A percentile compares a stretch with the other conserved stretches of the same genome.
These are phyloP conservation scores for Linanthus parryae DNA, from an alignment of 148 eudicot genomes.

Conservation along the genomic window DNA sequence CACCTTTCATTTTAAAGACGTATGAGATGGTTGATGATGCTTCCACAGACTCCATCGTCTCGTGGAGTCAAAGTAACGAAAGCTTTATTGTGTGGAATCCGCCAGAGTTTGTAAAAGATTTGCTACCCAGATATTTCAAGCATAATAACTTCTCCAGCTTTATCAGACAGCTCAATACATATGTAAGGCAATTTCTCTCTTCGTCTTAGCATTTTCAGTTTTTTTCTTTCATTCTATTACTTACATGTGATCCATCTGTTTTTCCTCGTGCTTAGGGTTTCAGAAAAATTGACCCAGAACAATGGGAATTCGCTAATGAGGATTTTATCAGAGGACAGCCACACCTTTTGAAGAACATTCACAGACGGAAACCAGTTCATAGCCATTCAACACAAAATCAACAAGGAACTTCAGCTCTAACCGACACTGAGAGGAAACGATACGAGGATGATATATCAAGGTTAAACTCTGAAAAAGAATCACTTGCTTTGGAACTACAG, in stretches of 20 bases:
- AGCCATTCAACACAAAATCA: constrained; percentile 63
- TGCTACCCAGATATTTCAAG: constrained; percentile 50
- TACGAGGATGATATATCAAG: constrained; percentile 53
- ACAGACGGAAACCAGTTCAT: constrained; percentile 63
- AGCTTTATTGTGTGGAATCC: constrained; percentile 55
- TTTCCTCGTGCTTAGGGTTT: constrained; percentile 28
- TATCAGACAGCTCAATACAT: constrained; percentile 50
- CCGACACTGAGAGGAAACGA: constrained; percentile 54
- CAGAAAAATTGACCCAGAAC: constrained; percentile 45
- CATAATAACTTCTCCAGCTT: constrained; percentile 54
- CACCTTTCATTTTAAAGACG: constrained; percentile 40
- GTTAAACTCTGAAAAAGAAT: constrained; percentile 45
- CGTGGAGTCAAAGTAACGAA: constrained; percentile 41
- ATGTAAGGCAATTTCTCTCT: constrained; percentile 27
- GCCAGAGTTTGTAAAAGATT: constrained; percentile 39
- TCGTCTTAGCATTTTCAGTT: neutral
- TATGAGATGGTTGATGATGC: constrained; percentile 53
- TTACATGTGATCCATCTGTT: constrained; percentile 2
- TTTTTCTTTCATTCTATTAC: neutral
- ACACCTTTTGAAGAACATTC: constrained; percentile 39
- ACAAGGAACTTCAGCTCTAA: constrained; percentile 38
- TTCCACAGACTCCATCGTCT: constrained; percentile 26
- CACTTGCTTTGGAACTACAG: constrained; percentile 41
- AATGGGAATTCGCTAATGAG: constrained; percentile 54
- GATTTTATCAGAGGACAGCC: constrained; percentile 42